A percentile compares a stretch with the other conserved stretches of the same genome.
These are phyloP conservation scores for Entonaema liquescens DNA, from an alignment of 495 filamentous ascomycete genomes.

Conservation along the genomic window DNA sequence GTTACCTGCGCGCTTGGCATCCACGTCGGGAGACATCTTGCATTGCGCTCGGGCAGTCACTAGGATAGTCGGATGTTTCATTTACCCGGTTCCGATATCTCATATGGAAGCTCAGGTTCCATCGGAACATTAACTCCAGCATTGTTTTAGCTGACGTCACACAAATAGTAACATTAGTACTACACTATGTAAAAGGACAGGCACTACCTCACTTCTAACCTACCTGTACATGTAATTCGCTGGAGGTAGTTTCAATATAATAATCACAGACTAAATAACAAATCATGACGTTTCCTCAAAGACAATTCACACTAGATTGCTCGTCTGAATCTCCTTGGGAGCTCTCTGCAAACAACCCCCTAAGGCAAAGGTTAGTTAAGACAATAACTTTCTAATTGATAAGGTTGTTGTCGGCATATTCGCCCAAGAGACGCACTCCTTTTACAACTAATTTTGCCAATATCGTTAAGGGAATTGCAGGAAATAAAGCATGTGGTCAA, in stretches of 20 bases:
- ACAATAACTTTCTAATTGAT: not conserved
- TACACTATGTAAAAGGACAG: not conserved
- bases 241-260: not conserved
- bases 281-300: not conserved
- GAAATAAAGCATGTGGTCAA: not conserved
- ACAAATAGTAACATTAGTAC: not conserved
- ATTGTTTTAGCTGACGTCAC: constrained; percentile 14
- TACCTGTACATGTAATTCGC: too few relatives aligned
- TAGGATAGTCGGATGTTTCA: not conserved
- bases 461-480: not conserved
- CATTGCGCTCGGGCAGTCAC: too few relatives aligned
- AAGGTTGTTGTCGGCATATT: not conserved
- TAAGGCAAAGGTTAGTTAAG: not conserved
- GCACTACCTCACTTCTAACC: not conserved
- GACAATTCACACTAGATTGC: not conserved
- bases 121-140: not conserved
- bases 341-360: not conserved
- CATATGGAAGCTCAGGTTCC: not conserved
- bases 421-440: not conserved
- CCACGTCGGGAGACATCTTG: too few relatives aligned
- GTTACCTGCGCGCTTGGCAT: too few relatives aligned
- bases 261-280: not conserved
- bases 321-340: not conserved
- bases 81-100: constrained; percentile 26
- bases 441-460: not conserved